Evolutionary conservation across 2,329 filamentous ascomycete species (phyloP), one percentile per base, ranked within the genome.

Genomic region (Orbilia blumenaviensis): DNA sequence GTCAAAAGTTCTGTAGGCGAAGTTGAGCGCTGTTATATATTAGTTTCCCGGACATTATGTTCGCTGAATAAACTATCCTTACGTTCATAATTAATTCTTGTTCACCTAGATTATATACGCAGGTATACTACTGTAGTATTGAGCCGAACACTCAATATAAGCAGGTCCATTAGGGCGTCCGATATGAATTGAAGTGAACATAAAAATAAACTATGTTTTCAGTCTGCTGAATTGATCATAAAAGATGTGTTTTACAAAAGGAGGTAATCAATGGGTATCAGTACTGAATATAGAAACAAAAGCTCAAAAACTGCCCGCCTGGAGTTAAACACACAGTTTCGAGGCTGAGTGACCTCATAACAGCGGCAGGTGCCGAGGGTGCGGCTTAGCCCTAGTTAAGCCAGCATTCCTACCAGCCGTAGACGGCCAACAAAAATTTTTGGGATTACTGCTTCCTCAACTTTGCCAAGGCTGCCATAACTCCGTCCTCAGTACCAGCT

Each of bases 401-500:
- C 29, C 23, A n/a, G n/a, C 38, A 1, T 36, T 29, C 14, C 4
- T 23, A 27, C 34, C 36, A 36, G 1, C 16, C 16, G 23, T 25
- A 25, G 16, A 38, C 7, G 21, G 32, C 18, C 52, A 56, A 56
- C 52, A 56, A 56, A 56, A 25, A 23, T 9, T 23, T 9, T 23
- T 38, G 42, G 61, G 23, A 18, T 29, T 36, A 71, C 14, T 83
- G 83, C 66, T 89, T 83, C 66, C 88, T 84, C 23, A 91, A 81
- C 78, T 84, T 89, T 6, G 88, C 88, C 75, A 91, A 80, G 14
- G 89, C 89, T 32, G 87, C 88, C 50, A 88, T 88, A 52, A 91
- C 83, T 1, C 89, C 88, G 50, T 85, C 63, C 7, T 41, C 74
- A 46, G 36, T 63, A n/a, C n/a, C n/a, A n/a, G n/a, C n/a, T 61